Evolutionary conservation across 179 eudicot species (phyloP).

Genomic region (Carnegiea gigantea): DNA sequence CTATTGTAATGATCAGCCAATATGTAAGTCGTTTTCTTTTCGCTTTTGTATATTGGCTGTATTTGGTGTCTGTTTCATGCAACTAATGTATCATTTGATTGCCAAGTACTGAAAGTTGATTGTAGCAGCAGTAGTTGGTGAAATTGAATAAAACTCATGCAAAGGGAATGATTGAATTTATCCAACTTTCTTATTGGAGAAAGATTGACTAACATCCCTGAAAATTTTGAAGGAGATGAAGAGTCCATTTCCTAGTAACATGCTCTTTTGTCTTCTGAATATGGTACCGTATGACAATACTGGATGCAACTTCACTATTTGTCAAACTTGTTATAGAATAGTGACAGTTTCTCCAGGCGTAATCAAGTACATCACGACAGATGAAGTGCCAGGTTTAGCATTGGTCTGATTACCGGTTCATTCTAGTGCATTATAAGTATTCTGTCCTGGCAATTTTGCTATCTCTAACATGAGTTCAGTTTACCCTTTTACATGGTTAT

Average conservation of each 20-base stretch:
- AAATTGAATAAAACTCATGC: not conserved
- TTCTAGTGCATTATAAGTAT: too few relatives aligned
- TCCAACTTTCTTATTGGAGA: not conserved
- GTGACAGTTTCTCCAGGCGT: too few relatives aligned
- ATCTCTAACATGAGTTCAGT: not conserved
- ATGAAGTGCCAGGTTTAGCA: too few relatives aligned
- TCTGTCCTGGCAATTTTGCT: not conserved
- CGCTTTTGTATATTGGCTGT: not conserved
- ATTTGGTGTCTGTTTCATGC: not conserved
- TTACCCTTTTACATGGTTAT: not conserved
- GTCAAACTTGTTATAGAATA: too few relatives aligned
- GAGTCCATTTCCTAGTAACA: too few relatives aligned
- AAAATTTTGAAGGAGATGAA: too few relatives aligned
- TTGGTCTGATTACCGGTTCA: too few relatives aligned
- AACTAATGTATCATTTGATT: not conserved
- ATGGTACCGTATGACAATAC: too few relatives aligned
- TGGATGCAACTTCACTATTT: too few relatives aligned
- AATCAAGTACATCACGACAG: too few relatives aligned
- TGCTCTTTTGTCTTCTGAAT: too few relatives aligned
- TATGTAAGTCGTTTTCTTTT: conserved; percentile 42
- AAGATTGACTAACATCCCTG: not conserved
- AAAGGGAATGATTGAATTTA: not conserved
- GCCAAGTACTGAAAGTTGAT: not conserved
- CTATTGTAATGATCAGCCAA: conserved; percentile 80
- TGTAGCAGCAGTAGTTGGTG: not conserved